Evolutionary conservation across 2,329 filamentous ascomycete genomes (phyloP).

Genomic region (Lasiodiplodia theobromae): DNA sequence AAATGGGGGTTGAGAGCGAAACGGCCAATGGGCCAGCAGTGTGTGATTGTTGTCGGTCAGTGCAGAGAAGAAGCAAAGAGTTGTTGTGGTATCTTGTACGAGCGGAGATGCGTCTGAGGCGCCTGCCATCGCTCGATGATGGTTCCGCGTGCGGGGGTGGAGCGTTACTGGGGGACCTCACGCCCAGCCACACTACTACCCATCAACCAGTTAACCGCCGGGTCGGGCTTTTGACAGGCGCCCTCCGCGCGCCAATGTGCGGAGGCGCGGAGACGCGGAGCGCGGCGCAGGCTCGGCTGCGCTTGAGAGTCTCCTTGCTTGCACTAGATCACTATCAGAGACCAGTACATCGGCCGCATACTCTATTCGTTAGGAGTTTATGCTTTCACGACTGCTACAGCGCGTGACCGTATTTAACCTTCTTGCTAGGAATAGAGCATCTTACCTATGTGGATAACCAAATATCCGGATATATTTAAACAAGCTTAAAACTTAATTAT

Average conservation of each 20-base stretch:
- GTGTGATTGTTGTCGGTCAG: background rate
- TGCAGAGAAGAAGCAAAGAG: background rate
- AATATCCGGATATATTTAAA: too few species aligned
- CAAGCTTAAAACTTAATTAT: too few species aligned
- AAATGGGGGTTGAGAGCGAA: background rate
- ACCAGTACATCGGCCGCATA: background rate
- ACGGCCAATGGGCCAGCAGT: background rate
- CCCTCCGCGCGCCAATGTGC: background rate
- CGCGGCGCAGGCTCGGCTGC: background rate
- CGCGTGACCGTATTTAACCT: too few species aligned
- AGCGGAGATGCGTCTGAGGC: background rate
- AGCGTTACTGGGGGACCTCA: background rate
- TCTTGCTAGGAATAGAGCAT: too few species aligned
- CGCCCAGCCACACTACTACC: background rate
- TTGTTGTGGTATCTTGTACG: background rate
- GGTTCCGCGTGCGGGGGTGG: conserved; percentile 1
- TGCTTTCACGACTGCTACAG: too few species aligned
- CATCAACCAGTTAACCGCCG: background rate
- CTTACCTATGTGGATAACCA: too few species aligned
- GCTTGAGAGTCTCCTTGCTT: background rate
- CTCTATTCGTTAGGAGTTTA: too few species aligned
- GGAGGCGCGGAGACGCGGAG: background rate
- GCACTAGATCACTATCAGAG: background rate
- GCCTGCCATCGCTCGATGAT: background rate
- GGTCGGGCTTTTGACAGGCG: background rate